Base-by-base conservation (phyloP, 2,329 filamentous ascomycete genomes). In the Fusarium verticillioides region DNA sequence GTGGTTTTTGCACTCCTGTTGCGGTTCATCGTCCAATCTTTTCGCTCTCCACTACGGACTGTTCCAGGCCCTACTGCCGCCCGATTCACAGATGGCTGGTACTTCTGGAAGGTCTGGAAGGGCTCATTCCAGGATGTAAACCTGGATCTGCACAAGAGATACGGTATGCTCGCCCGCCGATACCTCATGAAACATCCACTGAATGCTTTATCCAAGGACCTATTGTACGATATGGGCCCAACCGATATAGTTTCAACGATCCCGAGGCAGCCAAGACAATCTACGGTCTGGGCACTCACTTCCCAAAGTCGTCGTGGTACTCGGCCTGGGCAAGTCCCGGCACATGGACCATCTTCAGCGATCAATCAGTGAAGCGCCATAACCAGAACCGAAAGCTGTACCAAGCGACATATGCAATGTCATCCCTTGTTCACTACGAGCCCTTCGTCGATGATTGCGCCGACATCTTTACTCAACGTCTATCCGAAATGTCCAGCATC, bases 331-430 rank as follows among this genome's bases (percentile, higher is more conserved):
- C 64, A 4, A 60, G 52, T 10, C 66, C 60, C 6, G 71, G 68
- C 10, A 43, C 39, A 15, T 59, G 42, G 39, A 23, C 52, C 4
- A 34, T 74, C 0, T 74, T 74, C 12, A 57, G 42, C 2, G 71
- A 74, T 26, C 49, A 62, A 9, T 56, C 60, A 5, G 43, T 72
- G 11, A 36, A 54, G 6, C 50, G 63, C 0, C 71, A 74, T 21
- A 50, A 60, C 0, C 60, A 61, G 5, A 42, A 74, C 28, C 67
- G 71, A 10, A 63, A 66, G 21, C 18, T 65, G 1, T 74, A 72
- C 2, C 71, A 72, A 26, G 58, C 49, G 8, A 74, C 60, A 1
- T 74, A 74, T n/a, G 69, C 71, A 1, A 74, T 74, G 71, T 74
- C 71, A 0, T 61, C 71, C 1, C 68, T 72, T 1, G 63, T 74